phyloP scores from a whole-genome alignment of 108 stramenopile genomes.

The Cyclostephanos invisitatus region DNA sequence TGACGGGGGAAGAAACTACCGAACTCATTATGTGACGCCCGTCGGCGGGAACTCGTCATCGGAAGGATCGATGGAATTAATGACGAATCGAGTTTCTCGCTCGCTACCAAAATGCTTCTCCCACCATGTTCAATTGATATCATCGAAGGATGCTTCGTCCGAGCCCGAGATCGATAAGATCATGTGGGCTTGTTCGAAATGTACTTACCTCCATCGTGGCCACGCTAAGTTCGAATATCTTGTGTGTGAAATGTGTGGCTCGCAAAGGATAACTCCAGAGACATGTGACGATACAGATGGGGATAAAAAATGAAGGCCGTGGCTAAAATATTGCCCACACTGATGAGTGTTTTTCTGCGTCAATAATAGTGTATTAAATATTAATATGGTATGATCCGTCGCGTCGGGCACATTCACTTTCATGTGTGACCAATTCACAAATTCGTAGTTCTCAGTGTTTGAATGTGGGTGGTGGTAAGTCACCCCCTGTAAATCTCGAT shows the following conservation, averaged over 20 bases:
- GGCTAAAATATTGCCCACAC: no score
- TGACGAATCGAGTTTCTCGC: no score
- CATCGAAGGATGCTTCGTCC: neutral
- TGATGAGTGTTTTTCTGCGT: no score
- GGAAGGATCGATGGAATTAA: neutral
- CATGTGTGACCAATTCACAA: no score
- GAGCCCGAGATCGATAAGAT: neutral
- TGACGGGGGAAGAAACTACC: neutral
- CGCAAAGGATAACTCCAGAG: neutral
- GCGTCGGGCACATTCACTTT: no score
- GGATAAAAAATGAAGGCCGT: conserved; percentile 1
- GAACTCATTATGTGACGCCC: neutral
- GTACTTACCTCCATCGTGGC: conserved; percentile 25
- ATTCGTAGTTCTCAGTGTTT: no score
- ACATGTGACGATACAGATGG: neutral
- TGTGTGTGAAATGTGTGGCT: conserved; percentile 37
- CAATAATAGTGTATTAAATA: no score
- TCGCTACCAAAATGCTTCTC: neutral
- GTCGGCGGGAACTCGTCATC: neutral
- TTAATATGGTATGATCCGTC: no score
- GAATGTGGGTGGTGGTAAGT: no score
- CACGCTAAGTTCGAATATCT: conserved; percentile 25
- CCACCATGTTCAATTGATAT: neutral
- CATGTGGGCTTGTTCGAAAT: conserved; percentile 24
- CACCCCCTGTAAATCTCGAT: no score